Evolutionary conservation across 2,329 filamentous ascomycete genomes (phyloP), one percentile per base, ranked within the genome.

Genomic region (Trichoderma arundinaceum): DNA sequence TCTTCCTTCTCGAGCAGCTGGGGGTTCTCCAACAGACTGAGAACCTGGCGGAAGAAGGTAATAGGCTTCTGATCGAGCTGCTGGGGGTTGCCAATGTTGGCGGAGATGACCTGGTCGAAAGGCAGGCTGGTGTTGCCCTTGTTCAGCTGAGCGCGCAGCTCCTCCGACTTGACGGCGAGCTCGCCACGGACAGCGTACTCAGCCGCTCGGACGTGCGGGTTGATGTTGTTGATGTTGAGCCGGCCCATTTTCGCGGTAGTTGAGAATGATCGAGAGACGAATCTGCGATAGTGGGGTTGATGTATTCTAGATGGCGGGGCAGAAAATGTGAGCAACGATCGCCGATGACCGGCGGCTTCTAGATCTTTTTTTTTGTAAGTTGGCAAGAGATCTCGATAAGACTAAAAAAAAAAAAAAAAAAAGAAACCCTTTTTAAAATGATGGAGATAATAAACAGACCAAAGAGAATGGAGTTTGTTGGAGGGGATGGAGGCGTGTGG

Each of bases 61-160:
- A 99, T 94, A 74, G 95, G 95, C 84, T 98, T 96, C 85, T 99
- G 95, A 81, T 97, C 95, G 69, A 99, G 88, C 81, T 99, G 95
- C 81, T 99, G 95, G 4, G 95, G 95, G 83, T 99, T 99, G 76
- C 95, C 95, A 75, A 99, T 99, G 82, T 99, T 99, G 80, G 95
- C 95, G 69, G 92, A 94, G 81, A 99, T 94, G 79, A 99, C 90
- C 67, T 92, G 86, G 73, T 92, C 84, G 79, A 99, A 99, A 56
- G 95, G 94, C 58, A 98, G 84, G 74, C 67, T 59, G 66, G 74
- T 77, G 71, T 78, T 84, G 72, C 85, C 87, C 69, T 87, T 85
- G 70, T 83, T 81, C 67, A 97, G 83, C 74, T 86, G 84, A 62
- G 90, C 89, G 67, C 94, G 90, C 82, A 94, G 97, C 79, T 92